Evolutionary conservation across 768 basidiomycete species (phyloP), one percentile per base, ranked within the genome.

Genomic region (Steccherinum ochraceum): DNA sequence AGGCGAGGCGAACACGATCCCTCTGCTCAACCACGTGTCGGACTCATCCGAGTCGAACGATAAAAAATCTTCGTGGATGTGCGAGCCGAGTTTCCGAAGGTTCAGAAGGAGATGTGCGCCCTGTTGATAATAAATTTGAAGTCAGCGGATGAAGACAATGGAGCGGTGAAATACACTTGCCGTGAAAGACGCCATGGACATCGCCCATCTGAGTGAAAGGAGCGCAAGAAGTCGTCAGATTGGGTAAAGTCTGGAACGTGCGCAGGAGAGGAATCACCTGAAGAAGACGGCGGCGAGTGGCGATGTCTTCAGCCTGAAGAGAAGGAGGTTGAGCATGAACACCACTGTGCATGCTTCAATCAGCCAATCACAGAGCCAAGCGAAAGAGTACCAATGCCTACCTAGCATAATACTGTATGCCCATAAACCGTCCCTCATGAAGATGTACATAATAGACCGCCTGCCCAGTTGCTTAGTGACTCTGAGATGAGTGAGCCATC

Each of bases 381-480:
- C 4, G 12, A 16, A 46, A 21, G 27, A n/a, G n/a, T n/a, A n/a
- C n/a, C n/a, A n/a, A n/a, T n/a, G 35, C 47, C 10, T 40, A 55
- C 53, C 53, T 23, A 55, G 51, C 5, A 55, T 55, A 12, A 55
- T 23, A 7, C 49, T 49, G 35, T 51, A 55, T 3, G 53, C 53
- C 53, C 53, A 55, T 0, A 46, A 48, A 24, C 53, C 53, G 24
- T 55, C 53, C 5, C 53, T 45, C 10, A 55, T 45, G 23, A 55
- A 51, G 2, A 47, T 40, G 20, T 27, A 51, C 27, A 55, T 12
- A 20, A 55, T 44, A 16, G 53, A 55, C 16, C 41, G n/a, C 21
- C 27, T 51, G 18, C 27, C 24, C 5, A 20, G 23, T 12, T 44
- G 24, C 10, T 26, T 16, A 2, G 44, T n/a, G 12, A 51, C 35